Evolutionary conservation across 768 basidiomycete species (phyloP).

Genomic region (Coprinellus micaceus): DNA sequence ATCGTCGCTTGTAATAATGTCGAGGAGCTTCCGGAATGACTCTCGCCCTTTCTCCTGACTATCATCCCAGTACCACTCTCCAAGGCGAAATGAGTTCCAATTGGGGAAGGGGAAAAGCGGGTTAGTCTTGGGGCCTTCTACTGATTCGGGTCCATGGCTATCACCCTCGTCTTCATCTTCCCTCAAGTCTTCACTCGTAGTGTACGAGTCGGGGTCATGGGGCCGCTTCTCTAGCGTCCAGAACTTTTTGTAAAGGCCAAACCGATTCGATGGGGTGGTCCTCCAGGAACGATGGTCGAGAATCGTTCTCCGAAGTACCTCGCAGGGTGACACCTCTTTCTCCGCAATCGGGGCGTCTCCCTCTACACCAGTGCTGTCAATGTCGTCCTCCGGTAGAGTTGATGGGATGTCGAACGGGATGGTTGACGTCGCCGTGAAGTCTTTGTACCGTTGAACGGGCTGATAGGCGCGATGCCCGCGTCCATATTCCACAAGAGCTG

Average conservation of each 20-base stretch:
- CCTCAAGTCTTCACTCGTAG: neutral
- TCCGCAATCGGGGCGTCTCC: neutral
- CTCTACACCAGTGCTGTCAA: neutral
- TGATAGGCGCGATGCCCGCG: too few species aligned
- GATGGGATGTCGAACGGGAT: too few species aligned
- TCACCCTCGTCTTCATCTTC: neutral
- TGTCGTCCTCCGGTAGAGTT: too few species aligned
- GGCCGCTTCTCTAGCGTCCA: neutral
- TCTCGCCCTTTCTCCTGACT: neutral
- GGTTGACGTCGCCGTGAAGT: too few species aligned
- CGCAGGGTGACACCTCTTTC: neutral
- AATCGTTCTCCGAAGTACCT: neutral
- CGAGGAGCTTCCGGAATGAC: neutral
- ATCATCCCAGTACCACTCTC: constrained; percentile 1
- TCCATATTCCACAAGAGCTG: too few species aligned
- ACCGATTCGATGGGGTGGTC: neutral
- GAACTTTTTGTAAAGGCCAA: neutral
- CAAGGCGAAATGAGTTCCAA: neutral
- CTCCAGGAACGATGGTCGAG: neutral
- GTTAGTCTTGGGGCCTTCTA: neutral
- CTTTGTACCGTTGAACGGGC: too few species aligned
- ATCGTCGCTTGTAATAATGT: neutral
- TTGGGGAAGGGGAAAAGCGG: constrained; percentile 3
- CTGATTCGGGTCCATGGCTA: too few species aligned
- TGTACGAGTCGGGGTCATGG: neutral